These are phyloP conservation scores for Pyricularia grisea DNA, from an alignment of 2,329 filamentous ascomycete species.

Conservation along the genomic window DNA sequence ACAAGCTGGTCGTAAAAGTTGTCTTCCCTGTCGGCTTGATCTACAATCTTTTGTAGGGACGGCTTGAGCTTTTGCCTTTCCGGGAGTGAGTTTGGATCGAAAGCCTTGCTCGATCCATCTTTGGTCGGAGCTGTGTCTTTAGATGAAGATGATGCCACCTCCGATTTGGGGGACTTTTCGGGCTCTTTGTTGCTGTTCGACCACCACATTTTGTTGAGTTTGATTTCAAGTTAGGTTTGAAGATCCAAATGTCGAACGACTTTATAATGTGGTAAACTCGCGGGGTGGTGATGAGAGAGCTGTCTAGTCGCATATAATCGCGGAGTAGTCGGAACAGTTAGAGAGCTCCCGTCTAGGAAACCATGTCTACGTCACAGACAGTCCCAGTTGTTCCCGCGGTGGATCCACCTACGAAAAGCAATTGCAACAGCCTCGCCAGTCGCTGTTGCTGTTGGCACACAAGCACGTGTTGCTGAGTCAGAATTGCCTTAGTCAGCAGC, in stretches of 20 bases:
- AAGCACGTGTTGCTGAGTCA: background rate
- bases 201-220: constrained; percentile 29
- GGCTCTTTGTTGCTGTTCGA: constrained; percentile 18
- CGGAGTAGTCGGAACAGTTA: background rate
- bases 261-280: background rate
- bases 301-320: background rate
- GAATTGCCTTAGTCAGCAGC: background rate
- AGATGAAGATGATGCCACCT: constrained; percentile 11
- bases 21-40: constrained; percentile 53
- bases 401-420: background rate
- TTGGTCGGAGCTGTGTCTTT: constrained; percentile 18
- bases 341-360: background rate
- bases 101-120: constrained; percentile 14
- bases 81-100: constrained; percentile 38
- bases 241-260: background rate
- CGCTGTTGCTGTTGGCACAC: background rate
- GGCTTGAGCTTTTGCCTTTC: constrained; percentile 40
- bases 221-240: background rate
- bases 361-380: background rate
- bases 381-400: background rate
- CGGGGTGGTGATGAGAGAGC: background rate
- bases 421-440: background rate
- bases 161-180: constrained; percentile 9
- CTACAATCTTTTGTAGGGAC: constrained; percentile 47
- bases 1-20: constrained; percentile 69